phyloP scores from a whole-genome alignment of 108 stramenopile genomes.

The Cyclostephanos tholiformis region DNA sequence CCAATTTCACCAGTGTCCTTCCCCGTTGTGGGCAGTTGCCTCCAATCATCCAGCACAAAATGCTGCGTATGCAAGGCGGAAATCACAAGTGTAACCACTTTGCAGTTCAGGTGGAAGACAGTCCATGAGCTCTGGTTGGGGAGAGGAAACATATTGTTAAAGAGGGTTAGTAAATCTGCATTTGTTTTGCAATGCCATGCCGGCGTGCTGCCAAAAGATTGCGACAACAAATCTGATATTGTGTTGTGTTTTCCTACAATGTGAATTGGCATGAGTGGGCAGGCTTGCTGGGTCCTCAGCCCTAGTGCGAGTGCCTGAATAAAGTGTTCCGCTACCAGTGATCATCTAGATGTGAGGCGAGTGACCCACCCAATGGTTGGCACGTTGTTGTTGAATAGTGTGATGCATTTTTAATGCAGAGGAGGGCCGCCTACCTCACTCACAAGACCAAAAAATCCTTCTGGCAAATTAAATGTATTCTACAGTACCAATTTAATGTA shows the following conservation, averaged over 20 bases:
- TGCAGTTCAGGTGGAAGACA: slow-evolving; percentile 12
- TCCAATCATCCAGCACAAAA: slow-evolving; percentile 21
- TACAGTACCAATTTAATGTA: too few species aligned
- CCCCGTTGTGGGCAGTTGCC: slow-evolving; percentile 17
- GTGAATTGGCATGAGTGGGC: too few species aligned
- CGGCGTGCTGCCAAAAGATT: slow-evolving; percentile 35
- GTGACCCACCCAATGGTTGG: background rate
- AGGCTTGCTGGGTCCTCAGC: background rate
- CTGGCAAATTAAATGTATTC: too few species aligned
- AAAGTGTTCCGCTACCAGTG: background rate
- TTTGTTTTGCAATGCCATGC: slow-evolving; percentile 22
- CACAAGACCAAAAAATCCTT: too few species aligned
- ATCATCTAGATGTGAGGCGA: background rate
- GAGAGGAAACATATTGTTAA: slow-evolving; percentile 15
- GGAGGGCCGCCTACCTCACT: background rate
- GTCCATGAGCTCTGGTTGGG: slow-evolving; percentile 32
- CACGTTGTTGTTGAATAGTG: background rate
- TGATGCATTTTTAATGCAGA: background rate
- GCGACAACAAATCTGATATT: background rate
- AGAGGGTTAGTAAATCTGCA: slow-evolving; percentile 1
- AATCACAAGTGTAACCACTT: background rate
- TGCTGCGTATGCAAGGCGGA: slow-evolving; percentile 7
- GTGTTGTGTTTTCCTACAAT: background rate
- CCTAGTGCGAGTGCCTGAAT: slow-evolving; percentile 10
- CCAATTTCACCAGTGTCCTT: slow-evolving; percentile 6